These are phyloP conservation scores for Rhizophagus sp. DNA, from an alignment of 192 early-diverging fungal genomes.

Conservation along the genomic window DNA sequence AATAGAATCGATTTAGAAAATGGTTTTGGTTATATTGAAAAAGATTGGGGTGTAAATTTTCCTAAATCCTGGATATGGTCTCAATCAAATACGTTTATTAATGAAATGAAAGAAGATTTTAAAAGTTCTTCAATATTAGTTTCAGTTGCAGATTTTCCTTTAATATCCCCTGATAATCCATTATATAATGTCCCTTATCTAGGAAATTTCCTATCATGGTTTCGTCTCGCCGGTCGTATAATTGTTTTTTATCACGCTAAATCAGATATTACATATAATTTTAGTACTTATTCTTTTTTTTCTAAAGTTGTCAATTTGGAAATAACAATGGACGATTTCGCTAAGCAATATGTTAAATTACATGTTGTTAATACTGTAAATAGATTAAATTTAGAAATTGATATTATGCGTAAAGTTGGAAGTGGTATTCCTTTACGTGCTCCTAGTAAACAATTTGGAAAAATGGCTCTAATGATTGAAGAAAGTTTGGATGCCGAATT, in stretches of 20 bases:
- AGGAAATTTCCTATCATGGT: background rate
- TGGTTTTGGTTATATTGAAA: constrained; percentile 50
- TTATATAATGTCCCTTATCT: background rate
- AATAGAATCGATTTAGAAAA: constrained; percentile 28
- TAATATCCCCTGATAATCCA: constrained; percentile 15
- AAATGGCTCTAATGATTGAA: constrained; percentile 38
- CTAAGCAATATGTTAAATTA: constrained; percentile 31
- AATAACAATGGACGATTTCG: constrained; percentile 26
- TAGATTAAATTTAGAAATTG: constrained; percentile 25
- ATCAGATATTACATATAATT: constrained; percentile 44
- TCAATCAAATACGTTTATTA: constrained; percentile 45
- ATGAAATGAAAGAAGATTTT: background rate
- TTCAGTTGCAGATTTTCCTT: background rate
- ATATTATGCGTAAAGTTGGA: constrained; percentile 37
- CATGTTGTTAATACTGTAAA: constrained; percentile 23
- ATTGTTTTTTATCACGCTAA: constrained; percentile 38
- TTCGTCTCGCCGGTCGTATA: constrained; percentile 34
- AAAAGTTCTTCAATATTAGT: constrained; percentile 41
- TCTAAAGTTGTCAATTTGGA: constrained; percentile 24
- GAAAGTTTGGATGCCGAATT: constrained; percentile 34
- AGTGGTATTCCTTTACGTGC: constrained; percentile 44
- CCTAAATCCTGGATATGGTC: constrained; percentile 55
- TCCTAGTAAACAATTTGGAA: constrained; percentile 33
- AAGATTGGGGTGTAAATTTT: constrained; percentile 55
- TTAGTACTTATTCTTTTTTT: constrained; percentile 36